Evolutionary conservation across 1,139 yeast species (phyloP).

Genomic region (Meyerozyma elateridarum): DNA sequence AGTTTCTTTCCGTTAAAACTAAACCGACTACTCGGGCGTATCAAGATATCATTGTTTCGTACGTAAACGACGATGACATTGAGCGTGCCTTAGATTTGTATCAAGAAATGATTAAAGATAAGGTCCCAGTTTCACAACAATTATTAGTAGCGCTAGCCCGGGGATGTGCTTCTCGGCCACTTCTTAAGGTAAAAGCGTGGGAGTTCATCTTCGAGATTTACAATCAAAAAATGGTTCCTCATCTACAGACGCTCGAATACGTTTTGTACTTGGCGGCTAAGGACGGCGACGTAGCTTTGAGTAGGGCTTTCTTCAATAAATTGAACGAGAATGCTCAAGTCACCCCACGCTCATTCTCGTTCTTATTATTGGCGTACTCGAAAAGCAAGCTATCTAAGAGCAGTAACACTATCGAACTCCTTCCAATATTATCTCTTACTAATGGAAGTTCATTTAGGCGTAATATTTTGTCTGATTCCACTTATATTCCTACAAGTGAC

Average conservation of each 20-base stretch:
- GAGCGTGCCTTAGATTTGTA: conserved; percentile 75
- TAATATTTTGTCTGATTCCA: conserved; percentile 33
- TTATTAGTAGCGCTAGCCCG: conserved; percentile 64
- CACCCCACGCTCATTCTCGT: conserved; percentile 42
- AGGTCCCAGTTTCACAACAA: conserved; percentile 31
- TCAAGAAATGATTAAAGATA: conserved; percentile 54
- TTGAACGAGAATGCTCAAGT: conserved; percentile 41
- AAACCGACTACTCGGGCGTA: conserved; percentile 68
- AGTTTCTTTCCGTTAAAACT: conserved; percentile 60
- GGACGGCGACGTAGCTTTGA: conserved; percentile 73
- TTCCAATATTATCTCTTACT: conserved; percentile 38
- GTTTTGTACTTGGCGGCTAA: conserved; percentile 71
- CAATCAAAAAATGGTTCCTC: conserved; percentile 45
- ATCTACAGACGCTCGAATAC: conserved; percentile 52
- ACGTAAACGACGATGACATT: conserved; percentile 55
- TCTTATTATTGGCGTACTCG: conserved; percentile 54
- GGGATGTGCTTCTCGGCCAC: conserved; percentile 60
- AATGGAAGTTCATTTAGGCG: conserved; percentile 45
- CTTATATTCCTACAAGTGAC: conserved; percentile 19
- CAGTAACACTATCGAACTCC: conserved; percentile 19
- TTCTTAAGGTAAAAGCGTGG: conserved; percentile 65
- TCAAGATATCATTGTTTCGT: conserved; percentile 63
- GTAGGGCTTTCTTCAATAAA: conserved; percentile 66
- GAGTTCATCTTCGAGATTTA: conserved; percentile 66
- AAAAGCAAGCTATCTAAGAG: conserved; percentile 22